Conservation (phyloP, 805 yeast genomes). For the Ogataea thermomethanolica region DNA sequence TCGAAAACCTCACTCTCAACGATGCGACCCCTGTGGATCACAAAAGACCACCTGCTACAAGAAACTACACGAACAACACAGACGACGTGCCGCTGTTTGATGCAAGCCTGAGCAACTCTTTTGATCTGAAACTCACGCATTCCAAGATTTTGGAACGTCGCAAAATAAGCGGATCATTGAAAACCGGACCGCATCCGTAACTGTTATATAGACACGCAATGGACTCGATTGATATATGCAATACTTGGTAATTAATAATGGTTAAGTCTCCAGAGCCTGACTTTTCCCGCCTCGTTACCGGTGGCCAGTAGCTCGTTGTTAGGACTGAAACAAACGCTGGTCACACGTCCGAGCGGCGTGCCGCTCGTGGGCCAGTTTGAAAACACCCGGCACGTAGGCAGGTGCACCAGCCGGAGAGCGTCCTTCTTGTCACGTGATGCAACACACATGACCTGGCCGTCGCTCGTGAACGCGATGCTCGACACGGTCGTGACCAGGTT, state of each 20-base stretch:
- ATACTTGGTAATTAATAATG: conserved; percentile 54
- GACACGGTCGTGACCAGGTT: conserved; percentile 82
- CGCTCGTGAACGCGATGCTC: conserved; percentile 67
- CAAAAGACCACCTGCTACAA: conserved; percentile 13
- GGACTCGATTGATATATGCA: neutral
- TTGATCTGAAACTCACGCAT: conserved; percentile 61
- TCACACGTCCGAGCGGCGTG: conserved; percentile 94
- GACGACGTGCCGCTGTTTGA: conserved; percentile 6
- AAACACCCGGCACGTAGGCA: conserved; percentile 83
- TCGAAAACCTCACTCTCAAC: conserved; percentile 6
- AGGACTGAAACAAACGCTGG: conserved; percentile 75
- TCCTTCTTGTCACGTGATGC: conserved; percentile 85
- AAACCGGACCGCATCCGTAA: conserved; percentile 18
- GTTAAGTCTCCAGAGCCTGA: conserved; percentile 82
- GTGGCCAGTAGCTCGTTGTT: conserved; percentile 78
- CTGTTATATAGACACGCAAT: neutral
- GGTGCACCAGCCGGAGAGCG: conserved; percentile 79
- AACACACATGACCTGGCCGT: conserved; percentile 84
- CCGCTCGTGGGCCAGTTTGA: conserved; percentile 97
- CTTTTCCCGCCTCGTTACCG: conserved; percentile 89
- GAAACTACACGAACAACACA: conserved; percentile 9
- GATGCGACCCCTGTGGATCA: conserved; percentile 10
- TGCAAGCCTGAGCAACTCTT: conserved; percentile 23
- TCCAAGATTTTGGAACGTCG: conserved; percentile 62
- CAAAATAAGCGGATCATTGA: conserved; percentile 26